A percentile compares a stretch with the other conserved stretches of the same genome.
Evolutionary conservation across 192 early-diverging fungal genomes (phyloP).

Genomic region (Phlyctochytrium bullatum): DNA sequence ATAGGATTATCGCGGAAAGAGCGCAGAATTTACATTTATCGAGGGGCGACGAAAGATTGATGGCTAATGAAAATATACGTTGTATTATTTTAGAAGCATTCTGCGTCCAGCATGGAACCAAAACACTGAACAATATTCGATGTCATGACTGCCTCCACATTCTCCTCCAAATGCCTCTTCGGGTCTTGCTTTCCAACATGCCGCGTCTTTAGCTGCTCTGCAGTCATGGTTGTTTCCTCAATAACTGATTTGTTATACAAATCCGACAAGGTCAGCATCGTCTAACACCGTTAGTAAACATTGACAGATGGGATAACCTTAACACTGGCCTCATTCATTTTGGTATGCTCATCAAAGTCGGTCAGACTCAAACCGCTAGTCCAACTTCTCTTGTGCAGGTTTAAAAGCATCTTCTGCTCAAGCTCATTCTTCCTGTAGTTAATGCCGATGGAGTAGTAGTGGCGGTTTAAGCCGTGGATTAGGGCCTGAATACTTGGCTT

Average conservation of each 20-base stretch:
- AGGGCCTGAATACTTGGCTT: conserved; percentile 97
- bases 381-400: conserved; percentile 99
- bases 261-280: conserved; percentile 87
- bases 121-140: conserved; percentile 96
- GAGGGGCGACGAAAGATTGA: no score
- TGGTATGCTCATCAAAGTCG: conserved; percentile 80
- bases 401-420: conserved; percentile 99
- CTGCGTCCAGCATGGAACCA: conserved; percentile 84
- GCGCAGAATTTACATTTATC: no score
- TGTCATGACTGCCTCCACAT: conserved; percentile 88
- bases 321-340: conserved; percentile 80
- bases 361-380: conserved; percentile 85
- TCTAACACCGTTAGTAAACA: conserved; percentile 33
- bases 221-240: conserved; percentile 91
- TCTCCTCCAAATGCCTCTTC: conserved; percentile 95
- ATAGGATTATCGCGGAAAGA: no score
- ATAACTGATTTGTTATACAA: conserved; percentile 97
- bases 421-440: conserved; percentile 99
- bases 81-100: conserved; percentile 69
- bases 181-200: conserved; percentile 99
- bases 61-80: no score
- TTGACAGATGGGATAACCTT: conserved; percentile 51
- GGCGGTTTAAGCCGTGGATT: conserved; percentile 96
- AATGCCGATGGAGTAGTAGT: conserved; percentile 99
- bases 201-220: conserved; percentile 93